These are phyloP conservation scores for Diaporthe vexans DNA, from an alignment of 2,329 filamentous ascomycete species.

Conservation along the genomic window DNA sequence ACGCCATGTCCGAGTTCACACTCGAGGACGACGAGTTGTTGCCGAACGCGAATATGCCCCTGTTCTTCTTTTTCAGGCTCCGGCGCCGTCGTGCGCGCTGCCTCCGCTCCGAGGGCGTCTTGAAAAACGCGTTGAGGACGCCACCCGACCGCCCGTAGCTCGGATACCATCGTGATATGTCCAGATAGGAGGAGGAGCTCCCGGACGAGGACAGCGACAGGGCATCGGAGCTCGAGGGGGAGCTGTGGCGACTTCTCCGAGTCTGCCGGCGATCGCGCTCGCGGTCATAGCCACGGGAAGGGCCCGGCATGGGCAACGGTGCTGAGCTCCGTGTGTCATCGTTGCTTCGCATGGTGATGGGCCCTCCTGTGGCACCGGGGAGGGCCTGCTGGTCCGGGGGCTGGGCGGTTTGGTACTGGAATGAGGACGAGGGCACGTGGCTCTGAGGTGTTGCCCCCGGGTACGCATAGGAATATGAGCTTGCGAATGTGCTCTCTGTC, in stretches of 20 bases:
- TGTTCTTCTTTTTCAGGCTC: constrained; percentile 60
- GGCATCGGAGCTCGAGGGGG: constrained; percentile 50
- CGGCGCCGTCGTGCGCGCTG: constrained; percentile 55
- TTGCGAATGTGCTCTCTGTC: constrained; percentile 36
- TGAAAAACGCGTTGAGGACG: constrained; percentile 74
- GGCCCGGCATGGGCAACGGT: constrained; percentile 26
- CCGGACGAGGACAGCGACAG: constrained; percentile 62
- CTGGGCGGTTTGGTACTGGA: constrained; percentile 23
- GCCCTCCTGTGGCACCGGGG: constrained; percentile 19
- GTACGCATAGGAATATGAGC: constrained; percentile 32
- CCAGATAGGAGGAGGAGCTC: constrained; percentile 71
- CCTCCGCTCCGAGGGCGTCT: constrained; percentile 68
- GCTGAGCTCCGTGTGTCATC: constrained; percentile 27
- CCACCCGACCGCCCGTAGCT: constrained; percentile 64
- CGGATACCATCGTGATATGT: constrained; percentile 72
- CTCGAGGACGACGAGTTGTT: constrained; percentile 67
- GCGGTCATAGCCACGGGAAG: constrained; percentile 34
- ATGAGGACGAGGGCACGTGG: constrained; percentile 31
- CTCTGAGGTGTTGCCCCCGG: constrained; percentile 9
- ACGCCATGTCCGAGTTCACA: constrained; percentile 75
- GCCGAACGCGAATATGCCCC: constrained; percentile 69
- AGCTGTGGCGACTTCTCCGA: constrained; percentile 28
- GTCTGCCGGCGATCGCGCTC: constrained; percentile 34
- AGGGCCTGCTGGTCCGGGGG: constrained; percentile 32
- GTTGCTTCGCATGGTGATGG: constrained; percentile 36